Conservation (phyloP, 1,284 basidiomycete genomes). For the Malassezia caprae region DNA sequence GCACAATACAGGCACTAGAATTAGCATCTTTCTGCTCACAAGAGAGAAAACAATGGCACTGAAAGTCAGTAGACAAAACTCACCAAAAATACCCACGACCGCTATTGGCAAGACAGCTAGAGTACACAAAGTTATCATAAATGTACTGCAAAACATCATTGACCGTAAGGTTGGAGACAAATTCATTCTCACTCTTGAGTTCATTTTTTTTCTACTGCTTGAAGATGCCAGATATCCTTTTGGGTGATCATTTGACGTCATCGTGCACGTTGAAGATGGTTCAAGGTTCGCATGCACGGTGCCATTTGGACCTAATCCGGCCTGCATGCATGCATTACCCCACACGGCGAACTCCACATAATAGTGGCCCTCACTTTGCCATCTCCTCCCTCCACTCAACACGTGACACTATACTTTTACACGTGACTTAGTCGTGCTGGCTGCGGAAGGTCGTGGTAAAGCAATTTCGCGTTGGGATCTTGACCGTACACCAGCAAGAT, state of each 20-base stretch:
- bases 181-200: not conserved
- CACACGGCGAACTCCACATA: constrained; percentile 4
- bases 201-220: not conserved
- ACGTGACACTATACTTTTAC: constrained; percentile 12
- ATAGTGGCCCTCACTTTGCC: not conserved
- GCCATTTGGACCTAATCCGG: not conserved
- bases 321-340: constrained; percentile 1
- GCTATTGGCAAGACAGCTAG: not conserved
- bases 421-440: constrained; percentile 5
- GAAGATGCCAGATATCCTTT: not conserved
- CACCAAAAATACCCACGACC: not conserved
- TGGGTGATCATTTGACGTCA: not conserved
- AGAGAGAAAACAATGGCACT: not conserved
- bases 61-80: not conserved
- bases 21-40: not conserved
- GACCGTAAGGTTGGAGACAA: not conserved
- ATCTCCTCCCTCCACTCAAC: not conserved
- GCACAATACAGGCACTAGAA: not conserved
- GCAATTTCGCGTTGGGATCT: not conserved
- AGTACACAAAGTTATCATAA: not conserved
- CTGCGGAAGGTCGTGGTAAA: not conserved
- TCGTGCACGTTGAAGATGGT: not conserved
- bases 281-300: not conserved
- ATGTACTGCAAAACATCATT: not conserved
- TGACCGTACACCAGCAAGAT: constrained; percentile 27